Base-by-base conservation (phyloP, 169 alveolate genomes). In the Eimeria brunetti region DNA sequence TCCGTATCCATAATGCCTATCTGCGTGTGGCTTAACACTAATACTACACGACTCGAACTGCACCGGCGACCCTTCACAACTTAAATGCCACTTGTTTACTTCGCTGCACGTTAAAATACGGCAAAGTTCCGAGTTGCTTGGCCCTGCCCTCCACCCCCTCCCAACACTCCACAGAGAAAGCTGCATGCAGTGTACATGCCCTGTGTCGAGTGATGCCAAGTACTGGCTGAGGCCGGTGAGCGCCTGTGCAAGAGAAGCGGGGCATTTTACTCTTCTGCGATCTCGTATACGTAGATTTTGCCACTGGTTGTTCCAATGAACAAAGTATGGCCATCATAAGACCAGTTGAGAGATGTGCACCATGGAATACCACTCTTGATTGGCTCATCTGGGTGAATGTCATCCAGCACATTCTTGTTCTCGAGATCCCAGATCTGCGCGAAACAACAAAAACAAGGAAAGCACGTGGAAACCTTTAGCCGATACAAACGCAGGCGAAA, bases 301-400 rank as follows among this genome's bases (percentile, higher is more conserved):
- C 99, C 99, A 94, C 98, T 98, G 12, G 99, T 98, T 80, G 99
- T 97, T 71, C 99, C 99, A 56, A 99, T 99, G 96, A 97, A 98
- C 95, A 98, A 97, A 60, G 98, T 96, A 96, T 96, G 98, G 53
- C 99, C 99, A 93, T 98, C 99, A 83, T 98, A 98, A 64, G 99
- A 98, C 99, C 99, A 98, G 95, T 98, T 97, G 94, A 98, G 97
- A 89, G 99, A 98, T 44, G 98, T 98, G 97, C 99, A 98, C 99
- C 99, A 98, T 44, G 99, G 99, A 85, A 98, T 97, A 86, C 99
- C 99, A 75, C 97, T 96, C 98, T 98, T 98, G 97, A 97, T 96
- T 58, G 98, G 98, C 91, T 97, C 97, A 86, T 97, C 98, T 85
- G 99, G 98, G 91, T 97, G 97, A 75, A 98, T 98, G 96, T 98